Conservation (phyloP, 495 filamentous ascomycete genomes). For the Bathelium albidoporum region DNA sequence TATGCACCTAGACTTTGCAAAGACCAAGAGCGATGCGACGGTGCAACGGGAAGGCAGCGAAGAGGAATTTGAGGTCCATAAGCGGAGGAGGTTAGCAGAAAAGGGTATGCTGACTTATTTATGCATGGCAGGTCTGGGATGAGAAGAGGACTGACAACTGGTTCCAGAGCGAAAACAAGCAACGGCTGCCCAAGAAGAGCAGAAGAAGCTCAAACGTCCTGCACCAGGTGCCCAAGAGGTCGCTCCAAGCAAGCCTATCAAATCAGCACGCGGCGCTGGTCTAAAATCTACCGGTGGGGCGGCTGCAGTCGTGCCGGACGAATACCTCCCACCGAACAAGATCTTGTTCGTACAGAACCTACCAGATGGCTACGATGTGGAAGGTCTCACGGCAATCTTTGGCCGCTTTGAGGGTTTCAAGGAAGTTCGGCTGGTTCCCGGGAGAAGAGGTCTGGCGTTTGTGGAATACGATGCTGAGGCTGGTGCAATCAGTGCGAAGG, state of each 20-base stretch:
- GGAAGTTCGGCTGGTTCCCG: conserved; percentile 82
- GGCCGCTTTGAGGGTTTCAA: conserved; percentile 86
- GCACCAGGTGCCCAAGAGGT: conserved; percentile 43
- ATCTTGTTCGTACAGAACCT: conserved; percentile 93
- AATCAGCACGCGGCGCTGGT: conserved; percentile 63
- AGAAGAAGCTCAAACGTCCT: conserved; percentile 72
- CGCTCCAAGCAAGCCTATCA: conserved; percentile 51
- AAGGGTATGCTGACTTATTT: conserved; percentile 50
- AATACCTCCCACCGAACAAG: conserved; percentile 95
- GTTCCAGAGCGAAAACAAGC: conserved; percentile 80
- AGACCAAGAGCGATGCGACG: conserved; percentile 78
- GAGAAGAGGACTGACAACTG: not conserved
- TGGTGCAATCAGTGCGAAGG: conserved; percentile 89
- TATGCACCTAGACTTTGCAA: conserved; percentile 79
- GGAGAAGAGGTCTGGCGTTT: conserved; percentile 83
- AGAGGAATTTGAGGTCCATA: conserved; percentile 81
- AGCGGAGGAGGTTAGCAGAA: conserved; percentile 74
- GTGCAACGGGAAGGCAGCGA: conserved; percentile 60
- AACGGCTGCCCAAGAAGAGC: conserved; percentile 63
- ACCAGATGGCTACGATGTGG: conserved; percentile 75
- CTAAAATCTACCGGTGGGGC: conserved; percentile 68
- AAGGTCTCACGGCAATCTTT: conserved; percentile 70
- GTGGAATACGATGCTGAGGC: conserved; percentile 89
- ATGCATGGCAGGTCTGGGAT: not conserved
- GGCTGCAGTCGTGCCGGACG: conserved; percentile 79